Conservation (phyloP, 2,329 filamentous ascomycete species). For the Cyphellophora europaea region DNA sequence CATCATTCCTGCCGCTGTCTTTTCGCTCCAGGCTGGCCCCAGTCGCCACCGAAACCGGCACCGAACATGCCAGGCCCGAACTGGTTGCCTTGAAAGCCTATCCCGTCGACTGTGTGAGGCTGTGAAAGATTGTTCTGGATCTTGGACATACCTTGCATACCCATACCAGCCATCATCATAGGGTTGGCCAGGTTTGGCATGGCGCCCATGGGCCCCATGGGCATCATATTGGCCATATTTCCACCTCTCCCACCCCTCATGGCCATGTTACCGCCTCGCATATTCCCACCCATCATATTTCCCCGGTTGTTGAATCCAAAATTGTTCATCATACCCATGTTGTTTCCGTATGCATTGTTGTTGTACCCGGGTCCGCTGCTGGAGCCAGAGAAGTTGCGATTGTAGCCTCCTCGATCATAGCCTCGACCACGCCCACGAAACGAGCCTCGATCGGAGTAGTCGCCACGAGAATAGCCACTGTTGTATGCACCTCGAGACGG, state of each 20-base stretch:
- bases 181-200: slow-evolving; percentile 51
- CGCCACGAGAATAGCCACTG: slow-evolving; percentile 28
- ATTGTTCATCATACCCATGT: slow-evolving; percentile 43
- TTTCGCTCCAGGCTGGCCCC: slow-evolving; percentile 76
- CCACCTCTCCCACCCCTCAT: slow-evolving; percentile 52
- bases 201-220: slow-evolving; percentile 43
- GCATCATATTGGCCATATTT: slow-evolving; percentile 49
- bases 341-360: slow-evolving; percentile 40
- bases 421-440: slow-evolving; percentile 43
- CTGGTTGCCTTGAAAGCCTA: slow-evolving; percentile 23
- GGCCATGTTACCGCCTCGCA: slow-evolving; percentile 43
- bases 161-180: slow-evolving; percentile 46
- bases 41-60: slow-evolving; percentile 41
- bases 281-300: slow-evolving; percentile 43
- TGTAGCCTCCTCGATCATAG: slow-evolving; percentile 39
- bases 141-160: slow-evolving; percentile 36
- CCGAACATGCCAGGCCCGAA: slow-evolving; percentile 69
- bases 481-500: slow-evolving; percentile 34
- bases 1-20: slow-evolving; percentile 62
- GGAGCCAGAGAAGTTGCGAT: slow-evolving; percentile 38
- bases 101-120: background rate
- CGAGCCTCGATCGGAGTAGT: slow-evolving; percentile 38
- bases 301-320: slow-evolving; percentile 43
- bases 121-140: slow-evolving; percentile 4
- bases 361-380: slow-evolving; percentile 31